phyloP scores from a whole-genome alignment of 768 basidiomycete species.

The Multifurca ochricompacta region DNA sequence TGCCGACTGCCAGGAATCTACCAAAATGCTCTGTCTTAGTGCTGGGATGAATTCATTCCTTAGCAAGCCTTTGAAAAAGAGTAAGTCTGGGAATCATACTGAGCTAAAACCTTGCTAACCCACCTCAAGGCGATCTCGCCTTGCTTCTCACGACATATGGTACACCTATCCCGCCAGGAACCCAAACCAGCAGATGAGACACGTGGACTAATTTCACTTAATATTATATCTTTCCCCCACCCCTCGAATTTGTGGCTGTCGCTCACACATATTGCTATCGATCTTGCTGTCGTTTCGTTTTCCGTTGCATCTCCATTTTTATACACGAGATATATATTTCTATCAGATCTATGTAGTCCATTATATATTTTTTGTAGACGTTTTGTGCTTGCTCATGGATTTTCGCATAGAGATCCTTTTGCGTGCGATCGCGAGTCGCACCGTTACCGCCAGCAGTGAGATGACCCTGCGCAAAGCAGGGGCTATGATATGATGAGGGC shows the following conservation, averaged over 20 bases:
- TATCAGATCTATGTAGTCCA: neutral
- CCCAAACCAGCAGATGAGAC: neutral
- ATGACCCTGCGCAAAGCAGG: too few relatives aligned
- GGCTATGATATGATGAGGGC: too few relatives aligned
- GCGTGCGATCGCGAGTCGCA: too few relatives aligned
- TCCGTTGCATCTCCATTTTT: neutral
- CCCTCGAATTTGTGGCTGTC: neutral
- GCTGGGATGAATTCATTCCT: constrained; percentile 75
- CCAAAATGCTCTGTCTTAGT: constrained; percentile 66
- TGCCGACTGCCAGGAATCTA: constrained; percentile 71
- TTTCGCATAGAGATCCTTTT: too few relatives aligned
- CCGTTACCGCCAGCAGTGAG: too few relatives aligned
- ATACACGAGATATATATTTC: constrained; percentile 4
- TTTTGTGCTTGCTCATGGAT: neutral
- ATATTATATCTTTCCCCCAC: too few relatives aligned
- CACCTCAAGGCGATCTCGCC: constrained; percentile 40
- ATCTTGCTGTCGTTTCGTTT: neutral
- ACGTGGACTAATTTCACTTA: neutral
- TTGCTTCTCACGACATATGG: constrained; percentile 47
- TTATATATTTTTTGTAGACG: neutral
- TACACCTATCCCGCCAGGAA: neutral
- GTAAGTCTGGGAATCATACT: constrained; percentile 25
- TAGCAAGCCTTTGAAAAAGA: constrained; percentile 61
- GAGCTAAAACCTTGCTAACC: neutral
- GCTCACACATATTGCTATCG: constrained; percentile 1